A percentile compares a stretch with the other conserved stretches of the same genome.
These are phyloP conservation scores for Scheffersomyces spartinae DNA, from an alignment of 805 yeast species.

Conservation along the genomic window DNA sequence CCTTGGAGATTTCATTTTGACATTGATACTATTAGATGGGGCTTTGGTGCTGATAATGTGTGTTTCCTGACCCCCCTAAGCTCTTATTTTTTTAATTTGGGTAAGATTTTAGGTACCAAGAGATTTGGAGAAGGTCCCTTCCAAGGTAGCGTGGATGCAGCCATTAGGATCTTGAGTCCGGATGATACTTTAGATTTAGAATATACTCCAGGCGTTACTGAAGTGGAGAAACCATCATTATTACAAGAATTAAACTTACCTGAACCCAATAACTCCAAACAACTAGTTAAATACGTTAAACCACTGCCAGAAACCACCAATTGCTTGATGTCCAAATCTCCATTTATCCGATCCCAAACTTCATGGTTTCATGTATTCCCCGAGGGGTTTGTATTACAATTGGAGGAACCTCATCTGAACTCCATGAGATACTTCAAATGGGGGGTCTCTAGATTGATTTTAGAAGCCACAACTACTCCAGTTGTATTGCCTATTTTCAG, in stretches of 20 bases:
- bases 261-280: slow-evolving; percentile 3
- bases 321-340: slow-evolving; percentile 27
- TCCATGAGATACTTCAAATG: slow-evolving; percentile 93
- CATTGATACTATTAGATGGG: slow-evolving; percentile 75
- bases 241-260: slow-evolving; percentile 25
- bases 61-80: slow-evolving; percentile 54
- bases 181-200: slow-evolving; percentile 52
- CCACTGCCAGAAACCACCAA: slow-evolving; percentile 20
- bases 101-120: slow-evolving; percentile 78
- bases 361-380: slow-evolving; percentile 95
- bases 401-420: slow-evolving; percentile 64
- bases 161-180: slow-evolving; percentile 66
- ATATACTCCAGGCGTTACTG: slow-evolving; percentile 21
- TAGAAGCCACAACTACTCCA: slow-evolving; percentile 79
- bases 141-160: slow-evolving; percentile 83
- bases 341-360: slow-evolving; percentile 51
- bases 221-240: slow-evolving; percentile 18
- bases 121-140: slow-evolving; percentile 91
- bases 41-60: slow-evolving; percentile 84
- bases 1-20: slow-evolving; percentile 59
- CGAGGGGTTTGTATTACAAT: slow-evolving; percentile 85
- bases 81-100: slow-evolving; percentile 65
- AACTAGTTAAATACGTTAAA: slow-evolving; percentile 11
- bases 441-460: slow-evolving; percentile 79
- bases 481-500: slow-evolving; percentile 78